Percentiles rank a stretch among this genome's conserved stretches.
phyloP scores from a whole-genome alignment of 2,329 filamentous ascomycete genomes.

The Penicillium palitans region DNA sequence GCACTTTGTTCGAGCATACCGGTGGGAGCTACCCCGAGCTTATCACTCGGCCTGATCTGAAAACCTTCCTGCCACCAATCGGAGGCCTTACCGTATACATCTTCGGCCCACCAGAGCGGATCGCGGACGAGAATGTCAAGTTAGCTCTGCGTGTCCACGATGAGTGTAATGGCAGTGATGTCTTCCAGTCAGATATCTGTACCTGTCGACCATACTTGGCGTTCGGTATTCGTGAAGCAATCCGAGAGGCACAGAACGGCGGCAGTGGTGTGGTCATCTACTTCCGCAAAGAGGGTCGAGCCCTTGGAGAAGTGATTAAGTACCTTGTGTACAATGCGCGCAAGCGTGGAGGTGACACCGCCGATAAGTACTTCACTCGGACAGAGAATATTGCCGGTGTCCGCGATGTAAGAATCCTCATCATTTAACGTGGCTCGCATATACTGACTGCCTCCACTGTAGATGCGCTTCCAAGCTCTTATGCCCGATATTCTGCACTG shows the following conservation, averaged over 20 bases:
- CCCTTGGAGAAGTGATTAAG: constrained; percentile 92
- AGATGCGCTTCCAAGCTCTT: constrained; percentile 95
- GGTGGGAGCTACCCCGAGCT: constrained; percentile 95
- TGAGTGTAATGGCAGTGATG: constrained; percentile 94
- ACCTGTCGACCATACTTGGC: constrained; percentile 91
- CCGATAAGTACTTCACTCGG: constrained; percentile 75
- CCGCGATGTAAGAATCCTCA: constrained; percentile 56
- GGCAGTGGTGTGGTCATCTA: constrained; percentile 96
- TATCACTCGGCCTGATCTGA: constrained; percentile 91
- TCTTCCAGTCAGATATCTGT: constrained; percentile 97
- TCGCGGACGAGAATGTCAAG: constrained; percentile 79
- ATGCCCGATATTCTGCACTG: constrained; percentile 98
- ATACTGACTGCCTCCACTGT: constrained; percentile 29
- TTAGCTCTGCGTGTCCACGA: constrained; percentile 84
- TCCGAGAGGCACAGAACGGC: constrained; percentile 93
- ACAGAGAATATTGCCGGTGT: constrained; percentile 99
- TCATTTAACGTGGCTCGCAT: not conserved
- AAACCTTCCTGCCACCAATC: constrained; percentile 92
- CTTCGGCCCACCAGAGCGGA: constrained; percentile 91
- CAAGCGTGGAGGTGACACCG: constrained; percentile 43
- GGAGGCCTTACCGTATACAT: constrained; percentile 95
- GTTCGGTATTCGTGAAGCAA: constrained; percentile 95
- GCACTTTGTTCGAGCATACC: constrained; percentile 90
- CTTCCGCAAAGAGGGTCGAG: constrained; percentile 95
- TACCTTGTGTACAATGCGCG: constrained; percentile 65